Conservation (phyloP, 768 basidiomycete species). For the Mycena venus region DNA sequence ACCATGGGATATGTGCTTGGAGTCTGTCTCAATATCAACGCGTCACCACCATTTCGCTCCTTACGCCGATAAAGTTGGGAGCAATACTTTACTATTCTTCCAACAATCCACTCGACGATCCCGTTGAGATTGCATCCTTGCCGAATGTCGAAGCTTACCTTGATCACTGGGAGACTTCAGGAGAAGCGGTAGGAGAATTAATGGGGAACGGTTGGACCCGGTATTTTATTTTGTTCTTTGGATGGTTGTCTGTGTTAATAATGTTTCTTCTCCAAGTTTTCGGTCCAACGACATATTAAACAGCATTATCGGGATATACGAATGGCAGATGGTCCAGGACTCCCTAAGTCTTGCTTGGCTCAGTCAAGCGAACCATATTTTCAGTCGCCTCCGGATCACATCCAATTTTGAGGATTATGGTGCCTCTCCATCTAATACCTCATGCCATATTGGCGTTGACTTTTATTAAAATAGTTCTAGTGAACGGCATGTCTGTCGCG, state of each 20-base stretch:
- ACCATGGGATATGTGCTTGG: background rate
- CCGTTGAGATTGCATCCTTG: background rate
- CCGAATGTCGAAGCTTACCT: background rate
- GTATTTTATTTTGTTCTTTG: background rate
- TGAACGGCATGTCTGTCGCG: background rate
- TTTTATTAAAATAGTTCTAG: background rate
- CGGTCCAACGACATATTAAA: background rate
- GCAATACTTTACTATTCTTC: background rate
- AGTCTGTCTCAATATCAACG: background rate
- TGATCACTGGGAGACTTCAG: background rate
- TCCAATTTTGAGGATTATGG: slow-evolving; percentile 1
- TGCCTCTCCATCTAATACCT: background rate
- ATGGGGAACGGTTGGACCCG: no score
- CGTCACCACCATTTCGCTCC: background rate
- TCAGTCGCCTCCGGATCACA: background rate
- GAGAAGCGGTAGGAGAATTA: background rate
- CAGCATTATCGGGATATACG: background rate
- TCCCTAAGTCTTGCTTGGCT: background rate
- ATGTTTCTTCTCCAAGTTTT: background rate
- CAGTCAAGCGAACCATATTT: slow-evolving; percentile 16
- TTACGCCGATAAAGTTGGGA: background rate
- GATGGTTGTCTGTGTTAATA: background rate
- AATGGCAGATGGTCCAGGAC: background rate
- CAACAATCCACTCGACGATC: background rate
- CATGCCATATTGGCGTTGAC: background rate